phyloP scores from a whole-genome alignment of 2,329 filamentous ascomycete genomes.

The Apiospora sp. region DNA sequence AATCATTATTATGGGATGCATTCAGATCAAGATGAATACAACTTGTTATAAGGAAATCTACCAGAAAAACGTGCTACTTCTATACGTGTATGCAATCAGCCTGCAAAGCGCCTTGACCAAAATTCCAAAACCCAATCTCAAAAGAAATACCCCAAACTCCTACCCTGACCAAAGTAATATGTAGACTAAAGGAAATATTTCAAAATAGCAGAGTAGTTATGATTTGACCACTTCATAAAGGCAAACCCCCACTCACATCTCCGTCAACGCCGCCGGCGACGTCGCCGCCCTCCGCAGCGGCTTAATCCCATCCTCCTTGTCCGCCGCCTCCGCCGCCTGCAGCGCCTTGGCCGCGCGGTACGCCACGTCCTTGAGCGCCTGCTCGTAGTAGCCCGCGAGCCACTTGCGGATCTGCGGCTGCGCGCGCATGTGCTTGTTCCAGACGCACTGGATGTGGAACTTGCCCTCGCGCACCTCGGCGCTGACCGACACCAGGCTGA shows the following conservation, averaged over 20 bases:
- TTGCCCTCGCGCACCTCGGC: slow-evolving; percentile 24
- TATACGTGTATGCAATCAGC: neutral
- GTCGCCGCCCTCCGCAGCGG: neutral
- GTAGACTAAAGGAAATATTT: neutral
- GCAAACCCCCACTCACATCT: neutral
- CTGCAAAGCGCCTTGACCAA: neutral
- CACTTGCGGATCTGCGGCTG: slow-evolving; percentile 23
- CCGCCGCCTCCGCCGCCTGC: neutral
- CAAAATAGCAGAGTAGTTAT: neutral
- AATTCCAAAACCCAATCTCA: neutral
- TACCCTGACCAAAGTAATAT: neutral
- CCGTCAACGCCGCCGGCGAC: neutral
- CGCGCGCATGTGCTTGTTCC: slow-evolving; percentile 24
- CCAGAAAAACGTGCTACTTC: neutral
- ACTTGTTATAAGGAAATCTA: neutral
- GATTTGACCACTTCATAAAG: neutral
- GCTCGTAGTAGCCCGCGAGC: slow-evolving; percentile 24
- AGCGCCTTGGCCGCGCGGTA: slow-evolving; percentile 24
- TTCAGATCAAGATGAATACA: neutral
- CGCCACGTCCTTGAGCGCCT: slow-evolving; percentile 26
- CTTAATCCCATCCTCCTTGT: neutral
- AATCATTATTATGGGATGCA: neutral
- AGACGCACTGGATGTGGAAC: slow-evolving; percentile 24
- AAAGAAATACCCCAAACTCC: neutral
- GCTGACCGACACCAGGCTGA: slow-evolving; percentile 24